A percentile compares a stretch with the other conserved stretches of the same genome.
Evolutionary conservation across 2,329 filamentous ascomycete genomes (phyloP).

Genomic region (Xylariaceae sp.): DNA sequence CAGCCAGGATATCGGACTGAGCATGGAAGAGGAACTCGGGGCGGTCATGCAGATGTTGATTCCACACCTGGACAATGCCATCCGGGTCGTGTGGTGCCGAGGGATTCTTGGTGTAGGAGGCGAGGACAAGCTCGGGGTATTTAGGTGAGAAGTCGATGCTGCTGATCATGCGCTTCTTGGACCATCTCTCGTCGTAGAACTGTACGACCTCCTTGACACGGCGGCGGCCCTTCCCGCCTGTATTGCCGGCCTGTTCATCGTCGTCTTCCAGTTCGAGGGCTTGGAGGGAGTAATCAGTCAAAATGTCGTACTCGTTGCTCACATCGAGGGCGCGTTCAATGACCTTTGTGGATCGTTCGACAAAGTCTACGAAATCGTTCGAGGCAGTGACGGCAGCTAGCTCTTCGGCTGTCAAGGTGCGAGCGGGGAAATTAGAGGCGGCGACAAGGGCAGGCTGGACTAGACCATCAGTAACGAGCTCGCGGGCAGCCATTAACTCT

Average conservation of each 20-base stretch:
- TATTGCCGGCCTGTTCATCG: slow-evolving; percentile 70
- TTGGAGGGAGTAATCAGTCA: slow-evolving; percentile 88
- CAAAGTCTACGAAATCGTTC: slow-evolving; percentile 89
- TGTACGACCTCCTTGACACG: slow-evolving; percentile 84
- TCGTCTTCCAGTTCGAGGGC: slow-evolving; percentile 74
- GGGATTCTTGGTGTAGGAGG: slow-evolving; percentile 96
- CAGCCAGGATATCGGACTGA: slow-evolving; percentile 89
- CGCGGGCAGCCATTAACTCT: slow-evolving; percentile 72
- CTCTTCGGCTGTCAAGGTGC: slow-evolving; percentile 79
- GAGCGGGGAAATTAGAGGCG: slow-evolving; percentile 65
- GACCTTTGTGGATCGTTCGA: slow-evolving; percentile 93
- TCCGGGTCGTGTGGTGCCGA: slow-evolving; percentile 91
- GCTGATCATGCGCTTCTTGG: slow-evolving; percentile 95
- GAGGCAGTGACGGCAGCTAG: slow-evolving; percentile 86
- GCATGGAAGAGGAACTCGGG: slow-evolving; percentile 97
- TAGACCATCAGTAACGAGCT: slow-evolving; percentile 51
- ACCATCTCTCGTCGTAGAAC: slow-evolving; percentile 94
- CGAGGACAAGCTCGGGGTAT: slow-evolving; percentile 87
- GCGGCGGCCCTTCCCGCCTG: slow-evolving; percentile 65
- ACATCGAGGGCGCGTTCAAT: slow-evolving; percentile 89
- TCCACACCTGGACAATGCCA: slow-evolving; percentile 95
- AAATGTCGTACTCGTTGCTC: slow-evolving; percentile 80
- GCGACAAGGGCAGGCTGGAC: slow-evolving; percentile 40
- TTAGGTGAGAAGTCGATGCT: slow-evolving; percentile 94
- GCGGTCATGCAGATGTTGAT: slow-evolving; percentile 86